phyloP scores from a whole-genome alignment of 2,329 filamentous ascomycete species.

The Sphaerulina musiva region DNA sequence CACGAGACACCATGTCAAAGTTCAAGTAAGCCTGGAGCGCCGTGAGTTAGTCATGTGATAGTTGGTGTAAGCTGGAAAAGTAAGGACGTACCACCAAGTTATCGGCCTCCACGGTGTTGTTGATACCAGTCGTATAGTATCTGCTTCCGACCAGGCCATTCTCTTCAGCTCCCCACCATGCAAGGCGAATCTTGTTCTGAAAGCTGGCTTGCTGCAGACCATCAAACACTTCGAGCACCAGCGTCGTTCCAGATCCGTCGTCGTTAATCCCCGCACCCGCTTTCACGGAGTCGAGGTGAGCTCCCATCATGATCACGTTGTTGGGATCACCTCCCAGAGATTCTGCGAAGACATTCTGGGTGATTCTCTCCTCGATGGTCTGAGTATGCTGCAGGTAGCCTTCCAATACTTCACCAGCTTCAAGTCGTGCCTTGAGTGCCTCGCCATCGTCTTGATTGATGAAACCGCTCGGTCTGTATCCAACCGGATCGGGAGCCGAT shows the following conservation, averaged over 20 bases:
- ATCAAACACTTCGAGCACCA: constrained; percentile 53
- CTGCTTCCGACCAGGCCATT: constrained; percentile 53
- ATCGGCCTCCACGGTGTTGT: constrained; percentile 48
- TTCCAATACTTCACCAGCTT: constrained; percentile 37
- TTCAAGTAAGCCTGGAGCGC: constrained; percentile 44
- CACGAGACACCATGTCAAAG: constrained; percentile 6
- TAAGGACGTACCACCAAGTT: constrained; percentile 57
- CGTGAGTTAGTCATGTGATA: constrained; percentile 58
- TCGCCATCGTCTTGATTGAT: constrained; percentile 55
- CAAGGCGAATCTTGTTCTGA: constrained; percentile 63
- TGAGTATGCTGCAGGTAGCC: constrained; percentile 39
- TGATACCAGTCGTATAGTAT: constrained; percentile 44
- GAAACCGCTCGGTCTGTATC: constrained; percentile 62
- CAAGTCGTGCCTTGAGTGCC: constrained; percentile 50
- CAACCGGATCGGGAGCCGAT: constrained; percentile 29
- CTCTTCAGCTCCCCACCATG: constrained; percentile 59
- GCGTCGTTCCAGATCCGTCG: constrained; percentile 62
- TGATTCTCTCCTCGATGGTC: constrained; percentile 41
- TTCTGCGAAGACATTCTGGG: constrained; percentile 54
- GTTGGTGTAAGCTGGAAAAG: constrained; percentile 62
- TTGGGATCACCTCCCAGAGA: constrained; percentile 39
- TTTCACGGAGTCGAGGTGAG: constrained; percentile 40
- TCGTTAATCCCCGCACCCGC: constrained; percentile 68
- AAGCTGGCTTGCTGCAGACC: constrained; percentile 64
- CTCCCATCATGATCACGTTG: constrained; percentile 26